phyloP scores from a whole-genome alignment of 257 asterid genomes.

The Gentiana macrophylla region DNA sequence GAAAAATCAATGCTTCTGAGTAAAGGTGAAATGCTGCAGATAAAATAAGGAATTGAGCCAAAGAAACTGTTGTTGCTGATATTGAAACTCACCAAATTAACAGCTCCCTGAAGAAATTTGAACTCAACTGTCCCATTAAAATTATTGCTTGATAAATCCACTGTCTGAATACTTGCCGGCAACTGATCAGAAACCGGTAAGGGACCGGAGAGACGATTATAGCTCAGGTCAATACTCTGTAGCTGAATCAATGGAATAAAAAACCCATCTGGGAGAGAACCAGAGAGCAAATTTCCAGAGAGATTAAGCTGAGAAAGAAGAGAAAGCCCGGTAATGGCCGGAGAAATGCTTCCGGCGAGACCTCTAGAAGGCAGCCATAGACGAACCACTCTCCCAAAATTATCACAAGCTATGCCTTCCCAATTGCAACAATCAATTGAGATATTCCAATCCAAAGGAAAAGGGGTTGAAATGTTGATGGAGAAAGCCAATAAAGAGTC shows the following conservation, averaged over 20 bases:
- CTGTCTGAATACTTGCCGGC: constrained; percentile 21
- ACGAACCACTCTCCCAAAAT: constrained; percentile 33
- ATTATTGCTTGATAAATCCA: constrained; percentile 62
- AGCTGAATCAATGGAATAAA: constrained; percentile 29
- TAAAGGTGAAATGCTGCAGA: constrained; percentile 37
- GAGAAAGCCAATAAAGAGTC: constrained; percentile 41
- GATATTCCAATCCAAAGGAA: constrained; percentile 52
- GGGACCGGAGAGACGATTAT: constrained; percentile 46
- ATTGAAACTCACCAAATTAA: constrained; percentile 40
- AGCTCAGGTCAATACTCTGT: constrained; percentile 53
- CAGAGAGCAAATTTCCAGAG: constrained; percentile 45
- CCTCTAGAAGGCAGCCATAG: constrained; percentile 60
- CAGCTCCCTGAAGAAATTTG: constrained; percentile 37
- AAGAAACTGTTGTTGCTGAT: constrained; percentile 64
- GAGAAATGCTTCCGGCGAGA: constrained; percentile 40
- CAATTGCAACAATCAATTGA: constrained; percentile 67
- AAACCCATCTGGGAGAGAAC: constrained; percentile 43
- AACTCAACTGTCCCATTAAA: constrained; percentile 38
- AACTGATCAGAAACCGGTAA: constrained; percentile 19
- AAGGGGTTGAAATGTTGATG: constrained; percentile 21
- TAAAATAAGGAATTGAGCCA: constrained; percentile 47
- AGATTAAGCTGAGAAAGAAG: constrained; percentile 41
- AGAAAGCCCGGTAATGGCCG: constrained; percentile 37
- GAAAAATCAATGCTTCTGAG: constrained; percentile 51
- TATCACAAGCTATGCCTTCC: constrained; percentile 77